phyloP scores from a whole-genome alignment of 192 early-diverging fungal species.

The Powellomyces hirtus region DNA sequence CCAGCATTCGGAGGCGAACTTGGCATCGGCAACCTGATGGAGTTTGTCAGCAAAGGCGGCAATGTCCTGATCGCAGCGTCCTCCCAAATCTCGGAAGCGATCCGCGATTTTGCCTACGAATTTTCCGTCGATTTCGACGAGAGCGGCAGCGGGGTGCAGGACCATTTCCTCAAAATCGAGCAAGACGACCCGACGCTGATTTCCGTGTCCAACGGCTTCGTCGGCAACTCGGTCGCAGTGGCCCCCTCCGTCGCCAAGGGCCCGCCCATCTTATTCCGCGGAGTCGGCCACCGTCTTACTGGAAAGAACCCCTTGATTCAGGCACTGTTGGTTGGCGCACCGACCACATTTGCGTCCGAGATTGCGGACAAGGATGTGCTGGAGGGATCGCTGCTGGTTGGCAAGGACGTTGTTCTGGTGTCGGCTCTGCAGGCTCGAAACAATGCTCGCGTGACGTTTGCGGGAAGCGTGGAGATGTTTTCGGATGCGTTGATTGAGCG shows the following conservation, averaged over 20 bases:
- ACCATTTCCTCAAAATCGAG: slow-evolving; percentile 60
- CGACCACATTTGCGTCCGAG: slow-evolving; percentile 68
- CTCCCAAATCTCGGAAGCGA: slow-evolving; percentile 58
- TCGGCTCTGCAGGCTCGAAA: slow-evolving; percentile 84
- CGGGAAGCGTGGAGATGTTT: slow-evolving; percentile 82
- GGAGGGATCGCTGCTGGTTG: slow-evolving; percentile 46
- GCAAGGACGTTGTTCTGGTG: slow-evolving; percentile 68
- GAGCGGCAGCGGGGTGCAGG: slow-evolving; percentile 64
- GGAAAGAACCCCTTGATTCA: slow-evolving; percentile 62
- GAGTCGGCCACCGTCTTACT: slow-evolving; percentile 70
- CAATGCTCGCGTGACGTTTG: slow-evolving; percentile 82
- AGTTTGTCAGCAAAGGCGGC: slow-evolving; percentile 88
- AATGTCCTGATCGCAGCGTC: slow-evolving; percentile 80
- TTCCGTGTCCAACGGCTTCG: slow-evolving; percentile 48
- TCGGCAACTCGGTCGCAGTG: slow-evolving; percentile 39
- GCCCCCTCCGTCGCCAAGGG: slow-evolving; percentile 22
- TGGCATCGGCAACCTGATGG: slow-evolving; percentile 58
- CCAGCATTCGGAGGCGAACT: slow-evolving; percentile 50
- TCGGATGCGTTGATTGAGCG: slow-evolving; percentile 52
- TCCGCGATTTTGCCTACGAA: slow-evolving; percentile 84
- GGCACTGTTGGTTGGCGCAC: slow-evolving; percentile 53
- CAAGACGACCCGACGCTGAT: slow-evolving; percentile 57
- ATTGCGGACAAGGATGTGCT: slow-evolving; percentile 37
- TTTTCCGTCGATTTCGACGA: slow-evolving; percentile 86
- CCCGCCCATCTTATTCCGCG: slow-evolving; percentile 68